Evolutionary conservation across 1,284 basidiomycete species (phyloP).

Genomic region (Boletus semigastroideus): DNA sequence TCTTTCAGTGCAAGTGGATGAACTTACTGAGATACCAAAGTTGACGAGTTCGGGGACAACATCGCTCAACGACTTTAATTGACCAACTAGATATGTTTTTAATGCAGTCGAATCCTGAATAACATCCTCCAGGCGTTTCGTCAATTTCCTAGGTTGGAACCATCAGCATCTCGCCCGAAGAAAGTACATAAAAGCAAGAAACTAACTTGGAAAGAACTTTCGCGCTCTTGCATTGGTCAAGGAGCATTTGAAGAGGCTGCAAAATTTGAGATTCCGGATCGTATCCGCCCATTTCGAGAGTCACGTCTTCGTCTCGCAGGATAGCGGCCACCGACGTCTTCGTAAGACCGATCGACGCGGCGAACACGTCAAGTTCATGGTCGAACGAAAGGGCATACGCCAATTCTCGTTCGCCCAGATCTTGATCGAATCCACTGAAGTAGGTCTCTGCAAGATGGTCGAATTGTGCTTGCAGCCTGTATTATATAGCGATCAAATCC

Average conservation of each 20-base stretch:
- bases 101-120: conserved; percentile 70
- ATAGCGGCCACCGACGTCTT: conserved; percentile 79
- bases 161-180: conserved; percentile 2
- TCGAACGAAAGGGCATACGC: conserved; percentile 81
- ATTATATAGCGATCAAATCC: not conserved
- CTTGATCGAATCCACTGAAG: conserved; percentile 78
- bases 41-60: conserved; percentile 81
- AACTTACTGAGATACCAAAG: conserved; percentile 80
- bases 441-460: conserved; percentile 88
- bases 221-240: conserved; percentile 79
- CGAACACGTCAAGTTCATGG: conserved; percentile 88
- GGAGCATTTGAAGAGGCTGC: conserved; percentile 74
- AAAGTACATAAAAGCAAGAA: not conserved
- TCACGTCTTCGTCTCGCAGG: conserved; percentile 76
- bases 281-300: conserved; percentile 69
- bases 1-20: not conserved
- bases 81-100: conserved; percentile 65
- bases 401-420: conserved; percentile 87
- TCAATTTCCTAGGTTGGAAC: conserved; percentile 66
- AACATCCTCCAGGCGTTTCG: conserved; percentile 80
- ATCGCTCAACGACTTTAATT: conserved; percentile 70
- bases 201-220: conserved; percentile 79
- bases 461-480: conserved; percentile 85
- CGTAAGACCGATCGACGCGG: conserved; percentile 83
- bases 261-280: conserved; percentile 75